Percentiles rank a stretch among this genome's conserved stretches.
Evolutionary conservation across 345 rosid genomes (phyloP).

Genomic region (Citrus inodora): DNA sequence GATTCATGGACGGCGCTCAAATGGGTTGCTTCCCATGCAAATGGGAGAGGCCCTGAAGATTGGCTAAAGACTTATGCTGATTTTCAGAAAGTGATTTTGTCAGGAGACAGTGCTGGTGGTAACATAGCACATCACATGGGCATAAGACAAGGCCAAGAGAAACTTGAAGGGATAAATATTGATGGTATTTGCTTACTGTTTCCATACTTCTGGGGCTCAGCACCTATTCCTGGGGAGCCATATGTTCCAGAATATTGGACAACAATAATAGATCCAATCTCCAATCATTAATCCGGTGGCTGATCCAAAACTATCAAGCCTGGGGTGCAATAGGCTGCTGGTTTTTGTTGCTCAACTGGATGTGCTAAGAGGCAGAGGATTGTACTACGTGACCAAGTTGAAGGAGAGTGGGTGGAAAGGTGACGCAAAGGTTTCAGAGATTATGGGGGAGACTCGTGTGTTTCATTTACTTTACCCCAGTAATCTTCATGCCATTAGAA

Average conservation of each 20-base stretch:
- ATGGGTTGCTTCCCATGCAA: conserved; percentile 34
- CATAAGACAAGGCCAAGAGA: conserved; percentile 16
- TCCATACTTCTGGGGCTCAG: conserved; percentile 28
- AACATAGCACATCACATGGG: conserved; percentile 36
- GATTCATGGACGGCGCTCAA: conserved; percentile 37
- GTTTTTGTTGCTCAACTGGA: conserved; percentile 43
- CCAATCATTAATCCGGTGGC: conserved; percentile 38
- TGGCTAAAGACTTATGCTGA: conserved; percentile 30
- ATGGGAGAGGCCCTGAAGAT: conserved; percentile 29
- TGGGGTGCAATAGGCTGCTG: conserved; percentile 36
- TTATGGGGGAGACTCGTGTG: conserved; percentile 31
- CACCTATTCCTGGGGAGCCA: conserved; percentile 24
- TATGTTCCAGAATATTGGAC: not conserved
- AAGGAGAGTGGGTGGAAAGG: conserved; percentile 42
- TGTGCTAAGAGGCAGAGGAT: conserved; percentile 28
- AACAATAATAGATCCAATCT: too few species aligned
- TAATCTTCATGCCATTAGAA: conserved; percentile 18
- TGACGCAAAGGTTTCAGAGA: conserved; percentile 31
- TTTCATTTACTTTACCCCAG: conserved; percentile 32
- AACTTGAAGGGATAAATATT: conserved; percentile 9
- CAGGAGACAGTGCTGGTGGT: conserved; percentile 45
- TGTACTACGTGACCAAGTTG: conserved; percentile 26
- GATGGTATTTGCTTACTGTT: conserved; percentile 13
- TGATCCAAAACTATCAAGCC: conserved; percentile 31
- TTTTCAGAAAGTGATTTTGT: conserved; percentile 22